Percentiles rank a stretch among this genome's conserved stretches.
phyloP scores from a whole-genome alignment of 2,329 filamentous ascomycete species.

The Exophiala spinifera region DNA sequence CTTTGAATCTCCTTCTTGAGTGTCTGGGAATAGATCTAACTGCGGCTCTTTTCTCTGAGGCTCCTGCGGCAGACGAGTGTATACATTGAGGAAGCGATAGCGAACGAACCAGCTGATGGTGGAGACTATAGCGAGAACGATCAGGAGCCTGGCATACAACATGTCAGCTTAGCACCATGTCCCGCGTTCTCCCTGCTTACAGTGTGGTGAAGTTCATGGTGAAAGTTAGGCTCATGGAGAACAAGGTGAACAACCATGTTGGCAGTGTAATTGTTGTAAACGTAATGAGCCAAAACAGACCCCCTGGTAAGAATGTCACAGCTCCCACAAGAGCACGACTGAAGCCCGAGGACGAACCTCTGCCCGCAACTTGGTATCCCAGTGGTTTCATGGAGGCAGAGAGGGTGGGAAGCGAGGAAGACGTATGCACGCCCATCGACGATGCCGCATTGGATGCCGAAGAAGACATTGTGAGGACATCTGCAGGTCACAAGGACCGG shows the following conservation, averaged over 20 bases:
- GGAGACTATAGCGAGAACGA: constrained; percentile 73
- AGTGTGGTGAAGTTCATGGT: constrained; percentile 98
- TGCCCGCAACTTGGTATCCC: constrained; percentile 1
- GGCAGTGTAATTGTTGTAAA: constrained; percentile 86
- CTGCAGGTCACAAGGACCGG: constrained; percentile 14
- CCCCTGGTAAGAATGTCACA: constrained; percentile 54
- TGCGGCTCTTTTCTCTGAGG: constrained; percentile 94
- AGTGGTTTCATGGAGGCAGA: constrained; percentile 12
- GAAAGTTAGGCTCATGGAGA: constrained; percentile 90
- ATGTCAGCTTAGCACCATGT: not conserved
- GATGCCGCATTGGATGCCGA: not conserved
- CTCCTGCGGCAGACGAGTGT: constrained; percentile 86
- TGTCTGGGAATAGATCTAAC: constrained; percentile 90
- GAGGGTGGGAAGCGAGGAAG: constrained; percentile 6
- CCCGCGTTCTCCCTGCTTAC: constrained; percentile 50
- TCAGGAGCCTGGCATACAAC: constrained; percentile 61
- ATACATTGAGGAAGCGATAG: constrained; percentile 96
- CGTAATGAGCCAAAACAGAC: constrained; percentile 75
- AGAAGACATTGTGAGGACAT: constrained; percentile 9
- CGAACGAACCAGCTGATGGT: constrained; percentile 89
- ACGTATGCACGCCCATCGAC: constrained; percentile 13
- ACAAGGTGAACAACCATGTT: constrained; percentile 81
- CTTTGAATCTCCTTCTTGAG: constrained; percentile 84
- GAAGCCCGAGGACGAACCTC: constrained; percentile 13
- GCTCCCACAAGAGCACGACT: constrained; percentile 19